Evolutionary conservation across 148 eudicot genomes (phyloP), one percentile per base, ranked within the genome.

Genomic region (Fagopyrum esculentum): DNA sequence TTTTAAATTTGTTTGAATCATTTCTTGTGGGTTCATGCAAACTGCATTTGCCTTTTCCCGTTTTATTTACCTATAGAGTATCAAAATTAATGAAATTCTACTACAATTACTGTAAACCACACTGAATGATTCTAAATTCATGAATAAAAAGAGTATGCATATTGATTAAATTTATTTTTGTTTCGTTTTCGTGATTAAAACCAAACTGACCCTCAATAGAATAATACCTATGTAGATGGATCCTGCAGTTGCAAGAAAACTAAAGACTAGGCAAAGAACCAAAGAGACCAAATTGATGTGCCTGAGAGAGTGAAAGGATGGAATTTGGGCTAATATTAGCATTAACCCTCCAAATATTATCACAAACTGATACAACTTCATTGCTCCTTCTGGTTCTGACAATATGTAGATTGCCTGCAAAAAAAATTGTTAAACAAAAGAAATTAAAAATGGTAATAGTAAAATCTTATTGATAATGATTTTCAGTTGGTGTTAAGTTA

Each of bases 241-340:
- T 73, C 87, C 97, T 48, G 86, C 90, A 59, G 92, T 83, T 35
- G 93, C 93, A 79, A 88, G 90, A 6, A 89, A 84, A 74, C 98
- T 88, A 75, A 85, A 94, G n/a, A 76, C 82, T 22, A 94, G 83
- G 80, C 86, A 84, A 0, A 94, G 88, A 35, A 86, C 48, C 16
- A 94, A 66, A 56, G 97, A 90, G 47, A 91, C 72, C 81, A 94
- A 78, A 84, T 86, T 94, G 87, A 94, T 91, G 79, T 94, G 96
- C 74, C 98, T 84, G 4, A 94, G 80, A 3, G 98, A 90, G 78
- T 94, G 98, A 69, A 94, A 91, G 17, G 98, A 93, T 48, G 98
- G 98, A 73, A 93, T 82, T 75, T 93, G 97, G 61, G 97, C 95
- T 71, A 94, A 78, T 30, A 93, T 69, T 73, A 94, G 73, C 93